Evolutionary conservation across 305 asterid genomes (phyloP).

Genomic region (Rubia occidens): DNA sequence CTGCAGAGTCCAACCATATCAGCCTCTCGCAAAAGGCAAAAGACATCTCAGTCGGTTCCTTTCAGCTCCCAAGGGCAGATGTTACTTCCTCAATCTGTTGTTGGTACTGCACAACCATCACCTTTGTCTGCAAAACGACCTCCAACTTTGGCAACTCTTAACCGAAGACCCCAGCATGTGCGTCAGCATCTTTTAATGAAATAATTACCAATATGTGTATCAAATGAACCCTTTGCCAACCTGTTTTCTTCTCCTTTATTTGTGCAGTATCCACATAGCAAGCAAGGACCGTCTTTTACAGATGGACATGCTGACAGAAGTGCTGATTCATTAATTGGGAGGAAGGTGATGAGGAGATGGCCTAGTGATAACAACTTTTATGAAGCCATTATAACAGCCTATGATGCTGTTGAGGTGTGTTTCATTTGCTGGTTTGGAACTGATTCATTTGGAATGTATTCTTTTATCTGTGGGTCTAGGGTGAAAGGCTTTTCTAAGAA

Average conservation of each 20-base stretch:
- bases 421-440: slow-evolving; percentile 14
- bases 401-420: slow-evolving; percentile 62
- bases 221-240: slow-evolving; percentile 15
- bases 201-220: slow-evolving; percentile 6
- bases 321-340: slow-evolving; percentile 54
- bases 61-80: slow-evolving; percentile 46
- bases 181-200: slow-evolving; percentile 19
- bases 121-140: slow-evolving; percentile 55
- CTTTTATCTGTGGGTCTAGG: neutral
- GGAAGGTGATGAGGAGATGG: slow-evolving; percentile 94
- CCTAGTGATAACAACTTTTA: slow-evolving; percentile 87
- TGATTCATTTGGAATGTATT: slow-evolving; percentile 1
- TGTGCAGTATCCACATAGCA: slow-evolving; percentile 43
- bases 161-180: slow-evolving; percentile 58
- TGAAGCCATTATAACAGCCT: slow-evolving; percentile 74
- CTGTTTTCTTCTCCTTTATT: slow-evolving; percentile 38
- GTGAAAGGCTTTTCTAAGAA: neutral
- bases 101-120: slow-evolving; percentile 44
- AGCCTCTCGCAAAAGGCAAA: slow-evolving; percentile 76
- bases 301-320: slow-evolving; percentile 45
- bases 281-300: slow-evolving; percentile 34
- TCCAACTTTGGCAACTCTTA: slow-evolving; percentile 51
- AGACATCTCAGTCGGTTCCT: slow-evolving; percentile 48
- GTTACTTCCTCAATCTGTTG: slow-evolving; percentile 49
- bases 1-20: slow-evolving; percentile 71